Evolutionary conservation across 352 stramenopile species (phyloP), one percentile per base, ranked within the genome.

Genomic region (Globisporangium heterothallicum): DNA sequence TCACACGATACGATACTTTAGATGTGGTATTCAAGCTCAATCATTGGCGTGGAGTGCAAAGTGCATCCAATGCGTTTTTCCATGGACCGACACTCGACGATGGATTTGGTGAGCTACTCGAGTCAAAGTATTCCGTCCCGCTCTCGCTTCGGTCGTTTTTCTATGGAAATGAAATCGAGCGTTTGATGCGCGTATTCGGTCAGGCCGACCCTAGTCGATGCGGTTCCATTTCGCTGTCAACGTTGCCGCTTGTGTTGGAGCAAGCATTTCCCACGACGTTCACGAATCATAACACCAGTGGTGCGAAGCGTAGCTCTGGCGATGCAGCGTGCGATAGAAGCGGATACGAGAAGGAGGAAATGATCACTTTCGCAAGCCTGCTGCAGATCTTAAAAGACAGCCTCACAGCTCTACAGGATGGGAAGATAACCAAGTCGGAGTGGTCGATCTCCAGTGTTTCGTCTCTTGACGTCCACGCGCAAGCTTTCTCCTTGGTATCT

Each of bases 21-120:
- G 55, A 78, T 19, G 43, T 62, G 2, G 16, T 74, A 9, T 56
- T 72, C 24, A 60, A 53, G 14, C 27, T 84, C 0, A 72, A 77
- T 22, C 72, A 81, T 42, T 79, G 67, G 72, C 58, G 70, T 26
- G 63, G 60, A 0, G 55, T 73, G 14, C 66, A 65, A 34, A 63
- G 57, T 49, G 6, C 56, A 50, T 49, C 68, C 56, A 41, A 42
- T 30, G 4, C 29, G 57, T 44, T 63, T 63, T 41, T 80, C 66
- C 35, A 41, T 63, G n/a, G 59, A 61, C 26, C 47, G 40, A 21
- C 8, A 26, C 2, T 41, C 32, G 12, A 38, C 32, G 32, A n/a
- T 38, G 32, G n/a, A 1, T 13, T 36, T 13, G 32, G 8, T 38
- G 32, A 38, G 10, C 32, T 38, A 42, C 14, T 4, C n/a, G n/a